Evolutionary conservation across 2,329 filamentous ascomycete genomes (phyloP).

Genomic region (Colletotrichum shisoi): DNA sequence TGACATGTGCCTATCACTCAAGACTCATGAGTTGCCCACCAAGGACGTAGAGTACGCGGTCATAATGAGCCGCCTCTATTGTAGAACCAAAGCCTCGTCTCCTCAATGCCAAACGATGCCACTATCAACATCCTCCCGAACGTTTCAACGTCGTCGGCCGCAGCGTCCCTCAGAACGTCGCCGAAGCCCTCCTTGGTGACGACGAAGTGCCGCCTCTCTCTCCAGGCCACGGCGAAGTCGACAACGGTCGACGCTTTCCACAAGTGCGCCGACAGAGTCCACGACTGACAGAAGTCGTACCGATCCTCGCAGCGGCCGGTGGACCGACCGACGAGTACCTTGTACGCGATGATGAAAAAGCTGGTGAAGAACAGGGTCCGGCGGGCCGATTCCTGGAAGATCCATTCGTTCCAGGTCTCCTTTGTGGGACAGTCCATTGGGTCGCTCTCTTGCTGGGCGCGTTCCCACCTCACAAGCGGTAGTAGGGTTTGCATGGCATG

Average conservation of each 20-base stretch:
- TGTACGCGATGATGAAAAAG: constrained; percentile 54
- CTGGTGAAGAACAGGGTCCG: constrained; percentile 60
- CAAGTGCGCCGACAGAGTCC: constrained; percentile 51
- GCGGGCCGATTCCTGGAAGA: constrained; percentile 62
- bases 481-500: constrained; percentile 48
- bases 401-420: constrained; percentile 60
- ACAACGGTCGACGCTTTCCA: constrained; percentile 50
- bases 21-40: background rate
- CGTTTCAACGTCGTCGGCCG: constrained; percentile 54
- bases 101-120: constrained; percentile 46
- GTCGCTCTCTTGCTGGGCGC: constrained; percentile 32
- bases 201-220: constrained; percentile 48
- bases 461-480: constrained; percentile 47
- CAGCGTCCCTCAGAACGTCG: constrained; percentile 47
- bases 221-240: constrained; percentile 53
- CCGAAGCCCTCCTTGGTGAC: constrained; percentile 46
- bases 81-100: constrained; percentile 48
- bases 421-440: constrained; percentile 50
- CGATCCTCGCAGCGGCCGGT: constrained; percentile 44
- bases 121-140: constrained; percentile 53
- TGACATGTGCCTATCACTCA: background rate
- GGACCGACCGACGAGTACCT: constrained; percentile 46
- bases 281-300: constrained; percentile 48
- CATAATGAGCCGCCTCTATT: constrained; percentile 17
- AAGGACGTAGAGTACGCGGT: background rate